Evolutionary conservation across 1,284 basidiomycete species (phyloP).

Genomic region (Cutaneotrichosporon sp.): DNA sequence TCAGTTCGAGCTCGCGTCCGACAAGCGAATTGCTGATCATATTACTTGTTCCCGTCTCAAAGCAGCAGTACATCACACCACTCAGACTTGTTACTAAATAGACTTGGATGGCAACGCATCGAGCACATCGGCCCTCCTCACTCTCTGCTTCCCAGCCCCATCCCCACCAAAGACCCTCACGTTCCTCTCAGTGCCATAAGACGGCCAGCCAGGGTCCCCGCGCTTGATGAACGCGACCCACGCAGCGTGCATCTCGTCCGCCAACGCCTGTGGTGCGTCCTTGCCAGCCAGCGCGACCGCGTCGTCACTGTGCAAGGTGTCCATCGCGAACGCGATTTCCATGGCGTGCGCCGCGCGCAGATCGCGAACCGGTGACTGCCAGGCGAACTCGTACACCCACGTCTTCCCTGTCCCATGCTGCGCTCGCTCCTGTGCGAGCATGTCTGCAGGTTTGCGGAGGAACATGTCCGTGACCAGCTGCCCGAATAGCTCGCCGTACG

Average conservation of each 20-base stretch:
- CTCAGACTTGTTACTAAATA: too few relatives aligned
- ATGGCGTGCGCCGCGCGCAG: slow-evolving; percentile 3
- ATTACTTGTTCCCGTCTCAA: too few relatives aligned
- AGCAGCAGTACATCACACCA: too few relatives aligned
- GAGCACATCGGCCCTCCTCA: neutral
- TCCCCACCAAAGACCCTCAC: neutral
- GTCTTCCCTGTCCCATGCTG: neutral
- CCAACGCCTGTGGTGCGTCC: neutral
- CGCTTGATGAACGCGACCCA: neutral
- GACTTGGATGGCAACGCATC: neutral
- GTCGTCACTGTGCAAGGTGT: neutral
- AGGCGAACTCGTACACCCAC: slow-evolving; percentile 7
- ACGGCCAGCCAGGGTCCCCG: neutral
- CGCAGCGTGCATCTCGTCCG: slow-evolving; percentile 4
- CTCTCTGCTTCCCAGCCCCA: neutral
- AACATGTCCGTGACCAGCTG: neutral
- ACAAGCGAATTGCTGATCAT: too few relatives aligned
- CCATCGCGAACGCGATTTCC: neutral
- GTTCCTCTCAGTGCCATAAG: neutral
- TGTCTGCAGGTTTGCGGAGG: neutral
- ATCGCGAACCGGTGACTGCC: neutral
- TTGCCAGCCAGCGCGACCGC: neutral
- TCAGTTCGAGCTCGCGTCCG: too few relatives aligned
- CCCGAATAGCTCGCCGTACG: neutral
- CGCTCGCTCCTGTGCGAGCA: neutral